These are phyloP conservation scores for Colletotrichum sp. DNA, from an alignment of 2,329 filamentous ascomycete genomes.

Conservation along the genomic window DNA sequence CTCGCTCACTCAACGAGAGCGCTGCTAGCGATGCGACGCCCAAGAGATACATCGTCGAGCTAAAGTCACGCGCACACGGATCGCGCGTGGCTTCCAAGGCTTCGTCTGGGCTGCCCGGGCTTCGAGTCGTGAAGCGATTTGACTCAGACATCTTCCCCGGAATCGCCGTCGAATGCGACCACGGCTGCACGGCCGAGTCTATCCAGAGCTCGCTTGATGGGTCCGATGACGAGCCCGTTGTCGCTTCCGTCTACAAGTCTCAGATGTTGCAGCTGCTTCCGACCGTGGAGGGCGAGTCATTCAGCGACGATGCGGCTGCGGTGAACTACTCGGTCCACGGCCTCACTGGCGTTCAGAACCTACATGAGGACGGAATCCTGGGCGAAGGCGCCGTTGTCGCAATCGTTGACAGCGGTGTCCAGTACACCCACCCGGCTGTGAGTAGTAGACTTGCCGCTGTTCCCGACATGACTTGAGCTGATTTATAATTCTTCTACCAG, in stretches of 20 bases:
- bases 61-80: not conserved
- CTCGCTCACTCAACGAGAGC: not conserved
- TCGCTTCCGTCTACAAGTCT: constrained; percentile 10
- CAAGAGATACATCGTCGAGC: constrained; percentile 19
- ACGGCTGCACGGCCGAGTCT: constrained; percentile 33
- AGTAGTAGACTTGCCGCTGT: not conserved
- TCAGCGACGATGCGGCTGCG: constrained; percentile 14
- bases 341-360: constrained; percentile 42
- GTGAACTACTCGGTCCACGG: constrained; percentile 33
- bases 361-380: constrained; percentile 39
- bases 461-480: not conserved
- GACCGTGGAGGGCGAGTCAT: not conserved
- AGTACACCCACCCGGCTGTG: constrained; percentile 43
- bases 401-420: constrained; percentile 44
- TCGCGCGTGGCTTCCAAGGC: not conserved
- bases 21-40: not conserved
- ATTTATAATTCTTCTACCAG: not conserved
- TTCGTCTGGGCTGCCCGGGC: not conserved
- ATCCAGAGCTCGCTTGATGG: constrained; percentile 36
- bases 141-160: constrained; percentile 37
- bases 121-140: constrained; percentile 15
- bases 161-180: constrained; percentile 34
- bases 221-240: constrained; percentile 24
- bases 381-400: constrained; percentile 43
- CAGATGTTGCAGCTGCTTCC: not conserved